Evolutionary conservation across 2,329 filamentous ascomycete genomes (phyloP).

Genomic region (Trichoderma simmonsii): DNA sequence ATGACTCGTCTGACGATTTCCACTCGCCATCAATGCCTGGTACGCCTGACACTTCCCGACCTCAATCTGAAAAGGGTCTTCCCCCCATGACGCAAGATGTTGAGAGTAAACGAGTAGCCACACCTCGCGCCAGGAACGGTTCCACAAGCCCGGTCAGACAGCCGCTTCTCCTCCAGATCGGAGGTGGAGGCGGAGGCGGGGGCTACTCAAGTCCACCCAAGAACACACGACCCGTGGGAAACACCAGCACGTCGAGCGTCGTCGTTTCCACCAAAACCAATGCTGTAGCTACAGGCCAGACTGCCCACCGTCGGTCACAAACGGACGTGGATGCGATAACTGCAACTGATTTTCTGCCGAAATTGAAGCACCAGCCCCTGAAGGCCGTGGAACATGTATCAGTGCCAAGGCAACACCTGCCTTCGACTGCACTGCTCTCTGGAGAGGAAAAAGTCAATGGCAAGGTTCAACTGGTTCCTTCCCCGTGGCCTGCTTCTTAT

Average conservation of each 20-base stretch:
- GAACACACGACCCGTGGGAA: background rate
- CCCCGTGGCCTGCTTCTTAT: slow-evolving; percentile 14
- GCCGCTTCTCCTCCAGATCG: background rate
- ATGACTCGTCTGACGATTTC: slow-evolving; percentile 39
- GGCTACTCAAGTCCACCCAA: slow-evolving; percentile 1
- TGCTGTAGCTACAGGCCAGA: slow-evolving; percentile 17
- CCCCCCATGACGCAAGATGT: slow-evolving; percentile 21
- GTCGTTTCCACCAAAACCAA: background rate
- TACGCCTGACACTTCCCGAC: slow-evolving; percentile 41
- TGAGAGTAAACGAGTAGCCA: slow-evolving; percentile 1
- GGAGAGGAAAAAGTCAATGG: background rate
- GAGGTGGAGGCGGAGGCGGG: background rate
- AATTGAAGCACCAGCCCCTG: slow-evolving; percentile 40
- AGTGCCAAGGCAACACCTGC: background rate
- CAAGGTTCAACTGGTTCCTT: background rate
- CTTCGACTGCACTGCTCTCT: background rate
- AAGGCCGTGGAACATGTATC: slow-evolving; percentile 26
- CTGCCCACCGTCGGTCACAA: slow-evolving; percentile 17
- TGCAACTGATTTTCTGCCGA: slow-evolving; percentile 31
- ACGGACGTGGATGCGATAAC: slow-evolving; percentile 16
- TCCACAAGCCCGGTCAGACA: slow-evolving; percentile 11
- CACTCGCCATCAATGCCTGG: slow-evolving; percentile 35
- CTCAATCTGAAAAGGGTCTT: slow-evolving; percentile 39
- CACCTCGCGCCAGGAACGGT: background rate
- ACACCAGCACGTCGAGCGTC: background rate